Conservation (phyloP, 2,329 filamentous ascomycete genomes). For the Didymella pomorum region DNA sequence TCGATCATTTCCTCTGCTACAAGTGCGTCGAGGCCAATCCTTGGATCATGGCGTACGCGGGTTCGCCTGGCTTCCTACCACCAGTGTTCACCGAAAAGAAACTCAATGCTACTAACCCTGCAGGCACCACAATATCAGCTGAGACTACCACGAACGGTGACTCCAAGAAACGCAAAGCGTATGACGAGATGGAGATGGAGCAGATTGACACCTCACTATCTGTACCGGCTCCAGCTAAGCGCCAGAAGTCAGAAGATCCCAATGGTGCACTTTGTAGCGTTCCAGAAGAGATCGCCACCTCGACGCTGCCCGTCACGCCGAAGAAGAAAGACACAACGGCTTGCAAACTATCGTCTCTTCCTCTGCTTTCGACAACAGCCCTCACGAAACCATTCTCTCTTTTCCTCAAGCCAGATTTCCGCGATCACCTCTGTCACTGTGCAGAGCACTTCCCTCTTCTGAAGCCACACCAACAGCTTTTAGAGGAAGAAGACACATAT, state of each 20-base stretch:
- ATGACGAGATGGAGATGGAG: slow-evolving; percentile 49
- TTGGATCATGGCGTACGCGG: slow-evolving; percentile 91
- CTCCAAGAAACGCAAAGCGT: slow-evolving; percentile 58
- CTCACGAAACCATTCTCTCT: slow-evolving; percentile 74
- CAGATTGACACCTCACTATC: slow-evolving; percentile 23
- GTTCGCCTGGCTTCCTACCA: slow-evolving; percentile 78
- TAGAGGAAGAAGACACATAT: slow-evolving; percentile 94
- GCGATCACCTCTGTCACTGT: slow-evolving; percentile 83
- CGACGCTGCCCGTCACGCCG: slow-evolving; percentile 35
- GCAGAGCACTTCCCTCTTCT: slow-evolving; percentile 78
- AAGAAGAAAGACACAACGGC: slow-evolving; percentile 32
- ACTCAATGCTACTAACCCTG: slow-evolving; percentile 24
- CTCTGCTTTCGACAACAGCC: slow-evolving; percentile 59
- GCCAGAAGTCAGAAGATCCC: slow-evolving; percentile 48
- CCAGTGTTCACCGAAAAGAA: slow-evolving; percentile 66
- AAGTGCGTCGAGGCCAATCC: slow-evolving; percentile 88
- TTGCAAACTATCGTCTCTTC: slow-evolving; percentile 71
- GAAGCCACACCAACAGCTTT: slow-evolving; percentile 75
- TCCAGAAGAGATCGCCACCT: slow-evolving; percentile 31
- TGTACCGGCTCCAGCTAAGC: slow-evolving; percentile 39
- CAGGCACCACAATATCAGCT: slow-evolving; percentile 8
- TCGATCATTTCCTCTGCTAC: slow-evolving; percentile 91
- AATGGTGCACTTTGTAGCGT: slow-evolving; percentile 47
- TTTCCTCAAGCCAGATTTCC: slow-evolving; percentile 82
- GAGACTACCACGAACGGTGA: slow-evolving; percentile 34